Evolutionary conservation across 2,329 filamentous ascomycete genomes (phyloP), one percentile per base, ranked within the genome.

Genomic region (Cryphonectria radicalis): DNA sequence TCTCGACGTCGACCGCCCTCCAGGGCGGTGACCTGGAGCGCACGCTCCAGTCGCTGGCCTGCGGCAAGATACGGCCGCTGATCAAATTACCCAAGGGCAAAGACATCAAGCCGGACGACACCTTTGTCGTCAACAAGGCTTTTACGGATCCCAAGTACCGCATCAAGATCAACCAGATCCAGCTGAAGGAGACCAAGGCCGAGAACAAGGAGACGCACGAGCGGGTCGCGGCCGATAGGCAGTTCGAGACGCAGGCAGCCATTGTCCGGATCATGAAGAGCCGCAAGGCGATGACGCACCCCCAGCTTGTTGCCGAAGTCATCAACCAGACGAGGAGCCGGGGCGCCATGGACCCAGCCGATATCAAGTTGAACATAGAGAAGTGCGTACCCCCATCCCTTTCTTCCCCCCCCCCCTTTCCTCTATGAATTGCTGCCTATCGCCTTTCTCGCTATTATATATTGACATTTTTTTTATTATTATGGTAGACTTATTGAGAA

Each of bases 131-230:
- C 77, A 98, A 98, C 82, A 81, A 87, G 62, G 80, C 80, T 22
- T 99, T 99, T 81, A 84, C 84, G 2, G 92, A 98, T 78, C 87
- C 91, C 28, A 97, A 96, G 81, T 92, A 93, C 81, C 90, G 94
- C 70, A 91, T 99, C 83, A 99, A 99, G 85, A 98, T 99, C 85
- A 99, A 98, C 83, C 95, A 98, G 82, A 96, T 99, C 76, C 96
- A 99, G 82, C 88, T 98, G 66, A 97, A 96, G 82, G 96, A 99
- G 83, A 98, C 96, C 0, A 93, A 92, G 77, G 92, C 95, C 78
- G 96, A 99, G 82, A 98, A 98, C 82, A 93, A 94, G 81, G 93
- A 92, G 76, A 98, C 95, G 1, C 94, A 98, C 81, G 92, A 97
- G 81, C 89, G 94, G 60, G 93, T 99, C 5, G 91, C 91, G 0